These are phyloP conservation scores for Gastrodia elata DNA, from an alignment of 106 monocot genomes.

Conservation along the genomic window DNA sequence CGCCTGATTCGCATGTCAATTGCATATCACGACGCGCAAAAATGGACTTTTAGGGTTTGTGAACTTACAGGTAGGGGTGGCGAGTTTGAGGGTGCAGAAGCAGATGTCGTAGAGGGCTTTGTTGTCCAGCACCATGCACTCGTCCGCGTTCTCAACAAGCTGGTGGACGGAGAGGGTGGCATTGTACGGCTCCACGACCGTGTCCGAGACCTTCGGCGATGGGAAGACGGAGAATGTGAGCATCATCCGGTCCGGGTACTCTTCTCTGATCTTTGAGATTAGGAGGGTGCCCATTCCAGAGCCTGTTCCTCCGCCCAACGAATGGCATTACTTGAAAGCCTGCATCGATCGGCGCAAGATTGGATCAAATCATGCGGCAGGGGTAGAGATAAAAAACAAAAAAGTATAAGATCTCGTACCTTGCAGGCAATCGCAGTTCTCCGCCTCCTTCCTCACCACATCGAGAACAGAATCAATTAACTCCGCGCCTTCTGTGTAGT, in stretches of 20 bases:
- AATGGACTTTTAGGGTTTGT: too few species aligned
- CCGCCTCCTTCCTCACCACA: slow-evolving; percentile 19
- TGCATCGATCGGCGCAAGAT: too few species aligned
- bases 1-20: too few species aligned
- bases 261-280: slow-evolving; percentile 10
- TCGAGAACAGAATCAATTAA: slow-evolving; percentile 11
- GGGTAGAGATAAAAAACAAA: neutral
- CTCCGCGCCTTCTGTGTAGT: slow-evolving; percentile 19
- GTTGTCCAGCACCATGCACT: slow-evolving; percentile 19
- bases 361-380: too few species aligned
- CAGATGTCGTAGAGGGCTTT: slow-evolving; percentile 21
- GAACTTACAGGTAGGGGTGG: slow-evolving; percentile 20
- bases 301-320: slow-evolving; percentile 22
- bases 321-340: slow-evolving; percentile 27
- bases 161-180: slow-evolving; percentile 29
- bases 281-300: slow-evolving; percentile 27
- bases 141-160: slow-evolving; percentile 26
- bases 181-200: slow-evolving; percentile 25
- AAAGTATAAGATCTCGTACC: slow-evolving; percentile 10
- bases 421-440: slow-evolving; percentile 25
- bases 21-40: too few species aligned
- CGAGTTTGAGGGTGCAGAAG: slow-evolving; percentile 24
- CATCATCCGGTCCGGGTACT: slow-evolving; percentile 8
- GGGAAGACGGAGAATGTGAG: slow-evolving; percentile 9
- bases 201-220: slow-evolving; percentile 18